These are phyloP conservation scores for Pseudogymnoascus sp. DNA, from an alignment of 2,329 filamentous ascomycete genomes.

Conservation along the genomic window DNA sequence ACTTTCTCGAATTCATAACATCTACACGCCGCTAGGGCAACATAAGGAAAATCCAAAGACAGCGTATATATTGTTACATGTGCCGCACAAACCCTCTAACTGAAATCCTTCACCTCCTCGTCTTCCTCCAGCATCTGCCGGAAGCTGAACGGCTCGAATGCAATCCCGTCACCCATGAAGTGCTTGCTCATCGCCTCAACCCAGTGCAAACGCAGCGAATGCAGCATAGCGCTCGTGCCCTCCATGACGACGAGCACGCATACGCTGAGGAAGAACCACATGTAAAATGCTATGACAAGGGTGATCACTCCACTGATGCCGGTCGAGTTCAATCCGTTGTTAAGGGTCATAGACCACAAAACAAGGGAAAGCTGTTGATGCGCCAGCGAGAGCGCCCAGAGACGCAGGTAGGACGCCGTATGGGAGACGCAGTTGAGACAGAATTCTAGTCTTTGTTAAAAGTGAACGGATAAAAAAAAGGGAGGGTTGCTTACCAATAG, in stretches of 20 bases:
- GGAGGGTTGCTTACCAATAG: conserved; percentile 62
- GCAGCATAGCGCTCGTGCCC: conserved; percentile 90
- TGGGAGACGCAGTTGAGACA: conserved; percentile 98
- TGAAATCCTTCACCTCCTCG: conserved; percentile 47
- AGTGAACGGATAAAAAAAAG: neutral
- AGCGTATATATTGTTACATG: conserved; percentile 10
- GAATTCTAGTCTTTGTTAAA: conserved; percentile 60
- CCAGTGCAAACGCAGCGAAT: conserved; percentile 86
- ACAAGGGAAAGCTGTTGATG: conserved; percentile 97
- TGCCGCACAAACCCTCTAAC: conserved; percentile 16
- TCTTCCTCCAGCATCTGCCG: conserved; percentile 77
- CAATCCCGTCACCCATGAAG: conserved; percentile 80
- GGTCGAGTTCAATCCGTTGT: conserved; percentile 58
- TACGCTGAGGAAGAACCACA: conserved; percentile 83
- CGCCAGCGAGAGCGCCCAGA: conserved; percentile 93
- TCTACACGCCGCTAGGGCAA: conserved; percentile 9
- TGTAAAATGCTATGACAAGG: conserved; percentile 71
- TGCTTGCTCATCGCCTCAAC: conserved; percentile 98
- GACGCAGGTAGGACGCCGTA: conserved; percentile 94
- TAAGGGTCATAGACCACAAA: conserved; percentile 92
- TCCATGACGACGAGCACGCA: conserved; percentile 87
- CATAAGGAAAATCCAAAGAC: conserved; percentile 9
- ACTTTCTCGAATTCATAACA: conserved; percentile 9
- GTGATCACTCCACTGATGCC: conserved; percentile 66
- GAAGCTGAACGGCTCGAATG: conserved; percentile 87